phyloP scores from a whole-genome alignment of 1,284 basidiomycete genomes.

The Moesziomyces globuligerus region DNA sequence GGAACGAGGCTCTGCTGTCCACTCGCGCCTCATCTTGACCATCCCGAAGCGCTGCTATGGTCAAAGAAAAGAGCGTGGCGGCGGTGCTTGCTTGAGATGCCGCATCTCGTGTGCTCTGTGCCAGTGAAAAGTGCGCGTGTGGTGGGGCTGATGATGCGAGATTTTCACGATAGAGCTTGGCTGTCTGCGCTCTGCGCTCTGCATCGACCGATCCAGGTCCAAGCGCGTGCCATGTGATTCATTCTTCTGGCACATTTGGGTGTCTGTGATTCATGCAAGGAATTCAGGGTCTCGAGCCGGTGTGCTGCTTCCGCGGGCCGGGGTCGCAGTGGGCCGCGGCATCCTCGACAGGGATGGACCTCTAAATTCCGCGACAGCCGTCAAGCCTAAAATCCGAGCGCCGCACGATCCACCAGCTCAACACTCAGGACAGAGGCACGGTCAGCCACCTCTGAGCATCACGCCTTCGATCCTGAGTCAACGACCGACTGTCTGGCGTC shows the following conservation, averaged over 20 bases:
- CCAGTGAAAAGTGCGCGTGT: too few relatives aligned
- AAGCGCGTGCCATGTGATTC: not conserved
- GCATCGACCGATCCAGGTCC: too few relatives aligned
- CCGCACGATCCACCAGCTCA: too few relatives aligned
- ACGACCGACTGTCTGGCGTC: not conserved
- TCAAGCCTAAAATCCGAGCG: not conserved
- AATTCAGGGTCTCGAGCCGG: not conserved
- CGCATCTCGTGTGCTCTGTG: too few relatives aligned
- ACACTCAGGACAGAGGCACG: too few relatives aligned
- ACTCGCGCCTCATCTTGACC: conserved; percentile 2
- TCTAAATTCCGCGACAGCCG: conserved; percentile 9
- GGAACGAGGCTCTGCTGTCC: too few relatives aligned
- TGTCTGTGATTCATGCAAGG: not conserved
- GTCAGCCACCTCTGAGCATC: too few relatives aligned
- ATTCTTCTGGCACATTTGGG: not conserved
- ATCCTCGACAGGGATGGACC: conserved; percentile 1
- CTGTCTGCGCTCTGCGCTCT: too few relatives aligned
- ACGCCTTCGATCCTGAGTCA: not conserved
- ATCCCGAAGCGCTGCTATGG: not conserved
- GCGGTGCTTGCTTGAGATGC: too few relatives aligned
- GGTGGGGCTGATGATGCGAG: too few relatives aligned
- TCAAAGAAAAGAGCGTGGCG: not conserved
- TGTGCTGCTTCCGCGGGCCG: conserved; percentile 2
- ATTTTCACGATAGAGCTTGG: too few relatives aligned
- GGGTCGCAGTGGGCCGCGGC: conserved; percentile 6